A percentile compares a stretch with the other conserved stretches of the same genome.
phyloP scores from a whole-genome alignment of 768 basidiomycete species.

The Tylopilus subfusipes region DNA sequence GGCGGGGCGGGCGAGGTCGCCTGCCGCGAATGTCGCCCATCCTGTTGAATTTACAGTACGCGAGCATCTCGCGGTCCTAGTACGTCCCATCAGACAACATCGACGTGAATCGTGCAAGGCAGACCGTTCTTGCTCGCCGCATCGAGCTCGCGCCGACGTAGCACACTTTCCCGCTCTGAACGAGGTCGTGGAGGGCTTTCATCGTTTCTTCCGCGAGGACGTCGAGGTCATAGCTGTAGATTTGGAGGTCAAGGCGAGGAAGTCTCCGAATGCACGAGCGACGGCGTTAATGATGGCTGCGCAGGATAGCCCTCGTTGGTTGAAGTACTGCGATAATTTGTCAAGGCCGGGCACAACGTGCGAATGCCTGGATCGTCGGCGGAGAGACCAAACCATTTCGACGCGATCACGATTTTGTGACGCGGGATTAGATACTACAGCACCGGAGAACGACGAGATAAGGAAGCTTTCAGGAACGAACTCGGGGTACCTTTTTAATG shows the following conservation, averaged over 20 bases:
- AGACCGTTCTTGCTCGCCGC: conserved; percentile 40
- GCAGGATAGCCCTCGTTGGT: conserved; percentile 33
- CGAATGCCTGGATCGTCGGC: conserved; percentile 1
- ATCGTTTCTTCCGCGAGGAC: conserved; percentile 36
- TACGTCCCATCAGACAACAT: no score
- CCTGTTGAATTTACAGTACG: conserved; percentile 46
- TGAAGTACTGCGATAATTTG: conserved; percentile 20
- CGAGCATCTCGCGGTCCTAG: conserved; percentile 43
- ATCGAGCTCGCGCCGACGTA: conserved; percentile 51
- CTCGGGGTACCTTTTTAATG: conserved; percentile 31
- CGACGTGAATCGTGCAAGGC: not conserved
- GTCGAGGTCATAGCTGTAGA: conserved; percentile 39
- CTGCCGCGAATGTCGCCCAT: conserved; percentile 22
- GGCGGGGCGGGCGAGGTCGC: no score
- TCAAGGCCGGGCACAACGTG: not conserved
- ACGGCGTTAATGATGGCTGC: conserved; percentile 37
- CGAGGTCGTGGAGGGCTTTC: conserved; percentile 46
- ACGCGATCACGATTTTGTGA: conserved; percentile 29
- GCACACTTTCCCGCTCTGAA: conserved; percentile 40
- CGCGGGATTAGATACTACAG: conserved; percentile 27
- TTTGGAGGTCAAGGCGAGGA: conserved; percentile 43
- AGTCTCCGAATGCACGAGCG: conserved; percentile 36
- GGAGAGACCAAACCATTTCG: conserved; percentile 26
- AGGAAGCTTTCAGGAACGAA: no score
- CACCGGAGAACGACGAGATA: no score